Base-by-base conservation (phyloP, 2,329 filamentous ascomycete genomes). In the Simplicillium sp. region DNA sequence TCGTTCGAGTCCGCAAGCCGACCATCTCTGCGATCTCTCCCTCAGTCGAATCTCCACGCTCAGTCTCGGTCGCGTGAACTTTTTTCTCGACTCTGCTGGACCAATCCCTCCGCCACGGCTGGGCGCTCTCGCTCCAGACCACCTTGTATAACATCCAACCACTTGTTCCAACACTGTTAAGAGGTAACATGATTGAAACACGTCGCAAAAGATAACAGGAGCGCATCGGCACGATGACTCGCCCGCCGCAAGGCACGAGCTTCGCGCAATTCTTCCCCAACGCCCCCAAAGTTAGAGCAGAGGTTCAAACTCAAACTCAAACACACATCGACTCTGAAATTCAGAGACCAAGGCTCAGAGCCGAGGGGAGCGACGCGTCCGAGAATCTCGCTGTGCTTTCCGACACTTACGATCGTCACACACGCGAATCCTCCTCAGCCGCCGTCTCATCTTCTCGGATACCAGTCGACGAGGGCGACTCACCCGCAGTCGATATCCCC, bases 251-350 rank as follows among this genome's bases (percentile, higher is more conserved):
- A 47, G 70, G 71, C 64, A 82, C 83, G 70, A 81, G 82, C 68
- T 89, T 88, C 73, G 84, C 83, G 67, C 80, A 88, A 67, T 92
- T 87, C 74, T 89, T 88, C 65, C 84, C 84, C 52, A 79, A 82
- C 59, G 85, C 84, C 57, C 84, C 85, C 52, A 80, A 72, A 60
- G 69, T 73, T 67, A 77, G 66, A 60, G 62, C 62, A 45, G 66
- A 65, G 50, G 50, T 9, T 25, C 20, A 25, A 25, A 25, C 20
- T 25, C 20, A 25, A 5, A 50, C 20, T 25, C 20, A 25, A 25
- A 25, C 20, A 6, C 20, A 25, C 20, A 25, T 25, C 20, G 20
- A 25, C 20, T 25, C 50, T 47, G 59, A 59, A 39, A 54, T 54
- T 45, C 57, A 61, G 35, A 54, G 49, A 36, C 47, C 50, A 42